Base-by-base conservation (phyloP, 495 filamentous ascomycete genomes). In the Jackrogersella multiformis region DNA sequence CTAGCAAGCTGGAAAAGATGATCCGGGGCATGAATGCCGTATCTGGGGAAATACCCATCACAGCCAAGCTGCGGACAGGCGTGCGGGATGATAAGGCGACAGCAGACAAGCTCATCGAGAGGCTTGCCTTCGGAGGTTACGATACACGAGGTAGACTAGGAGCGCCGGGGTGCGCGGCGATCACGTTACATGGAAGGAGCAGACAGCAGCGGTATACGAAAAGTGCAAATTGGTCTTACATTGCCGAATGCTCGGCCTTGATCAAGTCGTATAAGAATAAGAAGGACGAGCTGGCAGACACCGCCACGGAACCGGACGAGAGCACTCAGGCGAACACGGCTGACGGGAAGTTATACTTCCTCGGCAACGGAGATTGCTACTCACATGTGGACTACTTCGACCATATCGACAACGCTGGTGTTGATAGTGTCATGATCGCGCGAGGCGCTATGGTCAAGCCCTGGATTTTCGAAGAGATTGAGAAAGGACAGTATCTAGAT, bases 401-500 rank as follows among this genome's bases (percentile, higher is more conserved):
- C 38, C 92, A 95, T 72, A 81, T 98, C 45, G 82, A 88, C 26
- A 84, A 92, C 53, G 86, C 91, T 23, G 84, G 85, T 20, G 93
- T 97, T 15, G 93, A 97, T 78, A 86, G 85, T 8, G 90, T 96
- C 64, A 98, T 98, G 94, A 84, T 97, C 53, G 94, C 87, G 12
- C 88, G 94, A 55, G 94, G 94, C 42, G 94, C 94, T 5, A 80
- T 98, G 61, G 90, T 97, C 77, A 99, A 98, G 79, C 93, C 96
- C 1, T 99, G 95, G 95, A 78, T 99, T 51, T 99, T 97, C 73
- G 95, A 98, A 74, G 95, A 99, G 76, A 98, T 99, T 61, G 87
- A 90, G 62, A 84, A 86, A 32, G 90, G 91, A 1, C 96, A 98
- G 76, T 97, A 98, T 68, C 84, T 99, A 15, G 95, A 99, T 80